These are phyloP conservation scores for Plectosphaerella plurivora DNA, from an alignment of 2,329 filamentous ascomycete genomes.

Conservation along the genomic window DNA sequence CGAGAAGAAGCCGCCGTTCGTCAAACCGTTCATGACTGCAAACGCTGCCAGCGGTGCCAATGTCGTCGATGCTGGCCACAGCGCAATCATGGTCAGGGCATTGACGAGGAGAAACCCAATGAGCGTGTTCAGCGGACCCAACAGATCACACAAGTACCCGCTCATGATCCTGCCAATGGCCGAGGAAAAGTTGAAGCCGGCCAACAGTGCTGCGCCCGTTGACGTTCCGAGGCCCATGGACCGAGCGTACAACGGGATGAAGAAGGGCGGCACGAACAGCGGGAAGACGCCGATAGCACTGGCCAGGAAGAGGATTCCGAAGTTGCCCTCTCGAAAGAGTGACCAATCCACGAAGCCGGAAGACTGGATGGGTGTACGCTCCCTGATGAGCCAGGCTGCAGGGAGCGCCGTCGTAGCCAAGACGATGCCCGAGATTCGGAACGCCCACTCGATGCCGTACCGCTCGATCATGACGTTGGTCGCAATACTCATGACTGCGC, in stretches of 20 bases:
- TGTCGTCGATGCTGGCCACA: constrained; percentile 56
- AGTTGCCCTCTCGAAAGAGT: constrained; percentile 47
- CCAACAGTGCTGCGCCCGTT: constrained; percentile 52
- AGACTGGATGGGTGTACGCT: constrained; percentile 33
- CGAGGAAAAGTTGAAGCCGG: constrained; percentile 57
- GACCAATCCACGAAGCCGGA: constrained; percentile 44
- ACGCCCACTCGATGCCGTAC: constrained; percentile 46
- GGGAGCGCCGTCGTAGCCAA: constrained; percentile 47
- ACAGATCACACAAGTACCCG: constrained; percentile 47
- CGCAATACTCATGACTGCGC: constrained; percentile 45
- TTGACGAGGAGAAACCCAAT: constrained; percentile 45
- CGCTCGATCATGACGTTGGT: constrained; percentile 41
- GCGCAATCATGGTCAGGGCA: constrained; percentile 52
- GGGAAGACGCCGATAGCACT: constrained; percentile 55
- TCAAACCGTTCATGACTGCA: constrained; percentile 53
- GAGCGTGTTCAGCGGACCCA: constrained; percentile 53
- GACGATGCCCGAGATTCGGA: constrained; percentile 46
- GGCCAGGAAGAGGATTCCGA: constrained; percentile 47
- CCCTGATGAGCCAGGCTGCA: constrained; percentile 48
- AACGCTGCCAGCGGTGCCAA: constrained; percentile 52
- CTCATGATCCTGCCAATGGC: constrained; percentile 52
- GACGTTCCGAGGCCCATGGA: constrained; percentile 49
- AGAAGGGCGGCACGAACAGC: constrained; percentile 57
- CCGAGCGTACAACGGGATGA: constrained; percentile 50
- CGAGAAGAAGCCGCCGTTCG: constrained; percentile 61